These are phyloP conservation scores for Penicillium malachiteum DNA, from an alignment of 495 filamentous ascomycete genomes.

Conservation along the genomic window DNA sequence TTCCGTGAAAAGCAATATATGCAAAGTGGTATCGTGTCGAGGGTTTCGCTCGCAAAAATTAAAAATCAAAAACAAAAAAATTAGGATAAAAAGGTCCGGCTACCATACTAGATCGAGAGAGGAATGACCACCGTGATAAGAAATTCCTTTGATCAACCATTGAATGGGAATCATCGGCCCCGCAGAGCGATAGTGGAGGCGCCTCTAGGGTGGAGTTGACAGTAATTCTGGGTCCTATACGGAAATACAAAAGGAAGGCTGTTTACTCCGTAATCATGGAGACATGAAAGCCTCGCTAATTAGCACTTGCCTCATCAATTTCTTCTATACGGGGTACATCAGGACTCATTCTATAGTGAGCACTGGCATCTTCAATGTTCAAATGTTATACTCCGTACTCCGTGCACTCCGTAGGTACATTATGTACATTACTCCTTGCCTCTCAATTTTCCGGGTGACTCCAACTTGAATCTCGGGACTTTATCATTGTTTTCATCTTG, in stretches of 20 bases:
- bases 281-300: slow-evolving; percentile 5
- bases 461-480: too few relatives aligned
- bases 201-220: slow-evolving; percentile 13
- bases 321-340: too few relatives aligned
- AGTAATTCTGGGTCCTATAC: slow-evolving; percentile 1
- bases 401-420: too few relatives aligned
- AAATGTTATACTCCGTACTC: too few relatives aligned
- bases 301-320: too few relatives aligned
- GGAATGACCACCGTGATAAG: slow-evolving; percentile 1
- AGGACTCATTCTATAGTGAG: too few relatives aligned
- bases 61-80: neutral
- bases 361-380: too few relatives aligned
- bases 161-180: slow-evolving; percentile 11
- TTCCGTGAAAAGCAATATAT: neutral
- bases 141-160: slow-evolving; percentile 14
- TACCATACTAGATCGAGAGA: slow-evolving; percentile 14
- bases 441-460: too few relatives aligned
- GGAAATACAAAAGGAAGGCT: neutral
- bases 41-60: neutral
- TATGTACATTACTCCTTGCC: too few relatives aligned
- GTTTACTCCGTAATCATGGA: too few relatives aligned
- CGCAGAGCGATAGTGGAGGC: slow-evolving; percentile 10
- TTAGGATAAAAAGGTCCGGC: neutral
- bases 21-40: neutral
- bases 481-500: too few relatives aligned